Base-by-base conservation (phyloP, 1,284 basidiomycete species). In the Pseudozyma sp. region DNA sequence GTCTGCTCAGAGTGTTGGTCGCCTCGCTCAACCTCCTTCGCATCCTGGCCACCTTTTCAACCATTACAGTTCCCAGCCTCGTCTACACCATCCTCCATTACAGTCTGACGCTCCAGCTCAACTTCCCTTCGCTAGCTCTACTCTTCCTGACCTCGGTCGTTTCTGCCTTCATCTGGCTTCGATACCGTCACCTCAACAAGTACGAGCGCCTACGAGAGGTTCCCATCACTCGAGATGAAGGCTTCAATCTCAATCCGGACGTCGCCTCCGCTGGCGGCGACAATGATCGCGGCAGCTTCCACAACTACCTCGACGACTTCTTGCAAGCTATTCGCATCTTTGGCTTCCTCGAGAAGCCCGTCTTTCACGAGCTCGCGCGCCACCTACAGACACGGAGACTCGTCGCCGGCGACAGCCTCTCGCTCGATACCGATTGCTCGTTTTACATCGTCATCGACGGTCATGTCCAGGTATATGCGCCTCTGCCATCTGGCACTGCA, bases 121-220 rank as follows among this genome's bases (percentile, higher is more conserved):
- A 78, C 52, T 83, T 84, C 30, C 78, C 81, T 1, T 72, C 77
- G 0, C 72, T 84, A 3, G 69, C 75, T 10, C 62, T 82, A 5
- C 73, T 82, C 50, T 73, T 78, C 54, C 33, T 81, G 40, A 61
- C 56, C 10, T 68, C 62, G 7, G 16, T 78, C 6, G 51, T 77
- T 11, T 69, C 63, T 1, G 71, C 71, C n/a, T 74, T 83, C 39
- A 51, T 83, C 44, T 81, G 78, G 79, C 93, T 84, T 37, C 68
- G 82, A 5, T 84, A 84, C 48, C 51, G 78, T 9, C 73, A 82
- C 54, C 74, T 82, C 57, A 82, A 82, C 66, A 68, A 78, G 55
- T 84, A 84, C 54, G 81, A 83, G 54, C 57, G 74, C 19, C 61
- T 83, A 8, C 68, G 81, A 14, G 82, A 83, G 53, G 77, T 73